Evolutionary conservation across 164 flowering plant genomes (phyloP).

Genomic region (Tetrastigma voinierianum): DNA sequence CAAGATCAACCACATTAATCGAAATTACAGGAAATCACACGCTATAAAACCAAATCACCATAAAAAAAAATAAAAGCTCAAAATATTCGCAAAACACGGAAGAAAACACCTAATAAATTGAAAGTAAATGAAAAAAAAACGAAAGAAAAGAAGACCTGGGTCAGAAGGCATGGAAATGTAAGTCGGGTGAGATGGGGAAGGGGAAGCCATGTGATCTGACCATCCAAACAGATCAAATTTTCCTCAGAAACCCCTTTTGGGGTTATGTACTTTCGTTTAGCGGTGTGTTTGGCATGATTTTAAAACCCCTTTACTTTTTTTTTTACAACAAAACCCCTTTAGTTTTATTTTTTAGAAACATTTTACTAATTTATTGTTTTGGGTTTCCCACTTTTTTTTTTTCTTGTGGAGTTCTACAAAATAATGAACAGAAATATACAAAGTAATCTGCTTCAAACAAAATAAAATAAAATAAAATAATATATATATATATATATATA

Average conservation of each 20-base stretch:
- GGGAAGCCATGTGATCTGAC: conserved; percentile 43
- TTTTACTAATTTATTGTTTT: no score
- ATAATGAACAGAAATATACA: no score
- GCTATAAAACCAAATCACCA: neutral
- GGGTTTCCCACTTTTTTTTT: no score
- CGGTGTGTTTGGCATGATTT: no score
- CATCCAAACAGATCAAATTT: conserved; percentile 17
- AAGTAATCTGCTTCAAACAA: no score
- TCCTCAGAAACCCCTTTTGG: conserved; percentile 4
- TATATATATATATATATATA: no score
- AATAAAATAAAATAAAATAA: no score
- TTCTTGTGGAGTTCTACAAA: no score
- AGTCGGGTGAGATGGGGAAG: conserved; percentile 31
- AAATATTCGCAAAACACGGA: neutral
- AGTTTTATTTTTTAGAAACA: no score
- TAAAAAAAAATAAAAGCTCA: neutral
- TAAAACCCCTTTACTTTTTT: no score
- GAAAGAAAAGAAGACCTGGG: conserved; percentile 28
- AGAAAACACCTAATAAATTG: neutral
- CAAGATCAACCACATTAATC: neutral
- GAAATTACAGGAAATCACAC: neutral
- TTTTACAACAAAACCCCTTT: no score
- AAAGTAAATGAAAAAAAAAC: neutral
- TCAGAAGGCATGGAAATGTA: conserved; percentile 38
- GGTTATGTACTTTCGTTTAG: no score